Conservation (phyloP, 805 yeast species). For the Kregervanrija pseudodelftensis region DNA sequence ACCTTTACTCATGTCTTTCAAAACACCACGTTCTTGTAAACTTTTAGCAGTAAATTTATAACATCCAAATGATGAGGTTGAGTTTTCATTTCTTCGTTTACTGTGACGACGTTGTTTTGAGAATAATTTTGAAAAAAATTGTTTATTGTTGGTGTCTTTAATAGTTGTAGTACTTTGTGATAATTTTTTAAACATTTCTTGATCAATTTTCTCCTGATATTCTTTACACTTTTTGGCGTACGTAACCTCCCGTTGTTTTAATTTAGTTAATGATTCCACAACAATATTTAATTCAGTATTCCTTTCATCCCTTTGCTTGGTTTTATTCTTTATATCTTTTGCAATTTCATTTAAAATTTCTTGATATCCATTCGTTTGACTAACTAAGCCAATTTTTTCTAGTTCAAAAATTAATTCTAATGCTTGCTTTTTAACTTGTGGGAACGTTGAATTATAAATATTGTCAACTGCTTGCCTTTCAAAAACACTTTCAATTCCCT, state of each 20-base stretch:
- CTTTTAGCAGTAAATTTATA: conserved; percentile 71
- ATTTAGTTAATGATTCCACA: conserved; percentile 34
- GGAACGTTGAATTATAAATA: conserved; percentile 41
- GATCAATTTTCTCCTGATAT: conserved; percentile 41
- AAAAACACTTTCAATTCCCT: conserved; percentile 12
- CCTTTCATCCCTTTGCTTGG: conserved; percentile 35
- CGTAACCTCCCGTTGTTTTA: conserved; percentile 38
- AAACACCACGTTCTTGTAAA: conserved; percentile 42
- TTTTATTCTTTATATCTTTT: conserved; percentile 54
- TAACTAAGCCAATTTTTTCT: conserved; percentile 57
- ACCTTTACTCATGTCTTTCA: too few relatives aligned
- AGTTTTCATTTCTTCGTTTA: too few relatives aligned
- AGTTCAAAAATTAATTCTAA: conserved; percentile 69
- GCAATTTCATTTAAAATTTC: conserved; percentile 78
- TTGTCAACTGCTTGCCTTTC: conserved; percentile 37
- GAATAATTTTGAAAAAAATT: conserved; percentile 37
- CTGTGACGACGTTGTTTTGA: conserved; percentile 46
- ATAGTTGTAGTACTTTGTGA: neutral
- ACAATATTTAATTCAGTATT: conserved; percentile 36
- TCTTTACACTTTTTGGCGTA: conserved; percentile 38
- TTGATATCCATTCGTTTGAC: conserved; percentile 69
- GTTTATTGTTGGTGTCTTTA: conserved; percentile 40
- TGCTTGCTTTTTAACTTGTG: conserved; percentile 70
- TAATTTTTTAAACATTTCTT: conserved; percentile 28
- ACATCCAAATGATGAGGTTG: conserved; percentile 37